A percentile compares a stretch with the other conserved stretches of the same genome.
Evolutionary conservation across 106 monocot genomes (phyloP).

Genomic region (Phalaenopsis aphrodite): DNA sequence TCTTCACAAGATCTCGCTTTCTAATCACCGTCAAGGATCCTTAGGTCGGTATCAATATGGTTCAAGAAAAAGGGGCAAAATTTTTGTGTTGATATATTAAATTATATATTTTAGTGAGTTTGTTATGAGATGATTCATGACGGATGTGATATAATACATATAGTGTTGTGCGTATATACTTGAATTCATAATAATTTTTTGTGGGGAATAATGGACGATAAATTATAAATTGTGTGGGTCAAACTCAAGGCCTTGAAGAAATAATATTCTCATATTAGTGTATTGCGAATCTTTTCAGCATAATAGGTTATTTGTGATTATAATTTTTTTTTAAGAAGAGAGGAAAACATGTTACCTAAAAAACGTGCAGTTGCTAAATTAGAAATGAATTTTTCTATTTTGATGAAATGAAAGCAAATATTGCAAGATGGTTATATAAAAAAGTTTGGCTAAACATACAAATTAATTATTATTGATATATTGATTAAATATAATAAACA

Average conservation of each 20-base stretch:
- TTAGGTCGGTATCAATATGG: no score
- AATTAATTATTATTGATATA: not conserved
- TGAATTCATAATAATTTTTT: not conserved
- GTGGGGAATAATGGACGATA: no score
- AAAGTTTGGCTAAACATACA: not conserved
- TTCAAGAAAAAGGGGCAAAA: not conserved
- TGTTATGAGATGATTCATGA: not conserved
- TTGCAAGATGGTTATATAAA: not conserved
- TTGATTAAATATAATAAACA: not conserved
- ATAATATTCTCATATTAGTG: no score
- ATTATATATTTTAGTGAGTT: not conserved
- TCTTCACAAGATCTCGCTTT: no score
- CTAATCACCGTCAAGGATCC: no score
- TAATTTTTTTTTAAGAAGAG: not conserved
- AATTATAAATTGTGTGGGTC: no score
- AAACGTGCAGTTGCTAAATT: not conserved
- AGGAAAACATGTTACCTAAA: not conserved
- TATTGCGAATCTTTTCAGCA: no score
- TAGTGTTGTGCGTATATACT: not conserved
- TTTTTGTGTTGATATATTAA: not conserved
- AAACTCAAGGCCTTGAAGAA: no score
- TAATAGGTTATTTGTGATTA: no score
- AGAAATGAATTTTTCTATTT: no score
- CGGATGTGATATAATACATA: not conserved
- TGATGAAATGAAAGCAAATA: not conserved